phyloP scores from a whole-genome alignment of 345 rosid species.

The Boechera stricta region DNA sequence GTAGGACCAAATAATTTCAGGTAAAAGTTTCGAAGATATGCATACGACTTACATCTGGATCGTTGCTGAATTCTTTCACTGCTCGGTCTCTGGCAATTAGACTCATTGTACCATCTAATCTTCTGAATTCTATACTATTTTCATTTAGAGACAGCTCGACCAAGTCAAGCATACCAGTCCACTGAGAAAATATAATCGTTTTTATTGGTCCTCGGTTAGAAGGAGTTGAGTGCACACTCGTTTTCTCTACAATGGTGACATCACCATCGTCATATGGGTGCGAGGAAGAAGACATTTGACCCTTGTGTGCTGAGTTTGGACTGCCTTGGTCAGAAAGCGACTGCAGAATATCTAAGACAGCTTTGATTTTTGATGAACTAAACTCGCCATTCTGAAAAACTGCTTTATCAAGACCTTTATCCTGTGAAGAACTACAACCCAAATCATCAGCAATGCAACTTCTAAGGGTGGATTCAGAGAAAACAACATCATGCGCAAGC shows the following conservation, averaged over 20 bases:
- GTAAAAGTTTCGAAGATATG: background rate
- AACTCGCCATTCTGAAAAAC: constrained; percentile 57
- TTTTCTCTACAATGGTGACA: constrained; percentile 49
- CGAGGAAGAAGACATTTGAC: constrained; percentile 44
- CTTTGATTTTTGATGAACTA: constrained; percentile 76
- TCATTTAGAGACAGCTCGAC: constrained; percentile 63
- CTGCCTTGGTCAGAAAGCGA: constrained; percentile 50
- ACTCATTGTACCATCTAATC: constrained; percentile 93
- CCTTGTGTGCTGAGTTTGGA: constrained; percentile 45
- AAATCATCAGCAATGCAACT: constrained; percentile 54
- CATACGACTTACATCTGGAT: constrained; percentile 64
- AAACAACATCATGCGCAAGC: constrained; percentile 73
- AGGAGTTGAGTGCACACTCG: constrained; percentile 46
- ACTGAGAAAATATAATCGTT: constrained; percentile 88
- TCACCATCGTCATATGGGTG: constrained; percentile 36
- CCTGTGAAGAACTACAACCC: constrained; percentile 48
- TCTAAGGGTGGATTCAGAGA: constrained; percentile 74
- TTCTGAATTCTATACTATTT: constrained; percentile 64
- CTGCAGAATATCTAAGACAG: constrained; percentile 71
- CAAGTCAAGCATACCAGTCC: constrained; percentile 93
- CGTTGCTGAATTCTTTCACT: constrained; percentile 78
- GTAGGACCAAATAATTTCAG: background rate
- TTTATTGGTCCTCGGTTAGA: constrained; percentile 59
- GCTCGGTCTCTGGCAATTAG: constrained; percentile 79
- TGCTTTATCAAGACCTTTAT: constrained; percentile 51